Conservation (phyloP, 202 grass and related monocot species). For the Setaria italica region DNA sequence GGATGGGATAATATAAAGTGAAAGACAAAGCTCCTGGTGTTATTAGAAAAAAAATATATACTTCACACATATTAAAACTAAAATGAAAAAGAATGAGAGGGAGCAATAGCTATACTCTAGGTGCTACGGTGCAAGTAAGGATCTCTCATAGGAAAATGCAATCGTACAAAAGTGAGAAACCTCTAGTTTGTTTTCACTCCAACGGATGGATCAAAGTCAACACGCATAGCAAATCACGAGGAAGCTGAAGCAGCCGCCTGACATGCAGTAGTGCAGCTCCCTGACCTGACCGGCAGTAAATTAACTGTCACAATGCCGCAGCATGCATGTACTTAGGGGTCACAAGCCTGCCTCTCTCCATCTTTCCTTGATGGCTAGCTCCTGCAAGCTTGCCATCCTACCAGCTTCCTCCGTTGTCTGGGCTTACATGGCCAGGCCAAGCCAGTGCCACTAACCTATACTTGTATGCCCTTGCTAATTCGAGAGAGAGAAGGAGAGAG, state of each 20-base stretch:
- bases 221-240: constrained; percentile 17
- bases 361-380: constrained; percentile 10
- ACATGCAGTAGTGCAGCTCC: constrained; percentile 6
- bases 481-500: not conserved
- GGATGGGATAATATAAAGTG: too few species aligned
- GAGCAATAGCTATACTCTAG: not conserved
- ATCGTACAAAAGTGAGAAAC: not conserved
- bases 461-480: constrained; percentile 10
- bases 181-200: not conserved
- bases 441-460: constrained; percentile 14
- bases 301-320: constrained; percentile 17
- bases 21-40: too few species aligned
- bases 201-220: constrained; percentile 11
- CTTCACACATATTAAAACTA: too few species aligned
- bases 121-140: not conserved
- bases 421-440: constrained; percentile 34
- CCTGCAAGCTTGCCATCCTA: not conserved
- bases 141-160: not conserved
- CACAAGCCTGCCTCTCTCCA: constrained; percentile 24
- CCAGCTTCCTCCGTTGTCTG: constrained; percentile 36
- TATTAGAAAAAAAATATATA: too few species aligned
- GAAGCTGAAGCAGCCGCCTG: constrained; percentile 25
- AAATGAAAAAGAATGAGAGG: too few species aligned
- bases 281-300: constrained; percentile 18
- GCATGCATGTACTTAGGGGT: constrained; percentile 31